Evolutionary conservation across 495 filamentous ascomycete species (phyloP).

Genomic region (Talaromyces ruber): DNA sequence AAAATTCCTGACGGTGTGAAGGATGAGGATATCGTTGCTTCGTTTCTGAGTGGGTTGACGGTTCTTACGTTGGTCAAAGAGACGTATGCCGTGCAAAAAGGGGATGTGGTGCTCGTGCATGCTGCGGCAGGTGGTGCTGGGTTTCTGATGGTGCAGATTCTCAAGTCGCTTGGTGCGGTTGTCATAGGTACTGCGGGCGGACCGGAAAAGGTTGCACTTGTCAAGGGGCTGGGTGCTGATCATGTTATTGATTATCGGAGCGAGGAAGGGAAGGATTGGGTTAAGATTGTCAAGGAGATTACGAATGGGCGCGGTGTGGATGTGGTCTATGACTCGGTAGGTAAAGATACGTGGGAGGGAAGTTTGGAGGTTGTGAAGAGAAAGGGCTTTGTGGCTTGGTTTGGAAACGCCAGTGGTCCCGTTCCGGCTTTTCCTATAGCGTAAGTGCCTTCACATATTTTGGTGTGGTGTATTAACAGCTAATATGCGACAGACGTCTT

Average conservation of each 20-base stretch:
- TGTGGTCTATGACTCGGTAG: constrained; percentile 86
- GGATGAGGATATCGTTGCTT: constrained; percentile 56
- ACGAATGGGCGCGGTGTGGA: constrained; percentile 63
- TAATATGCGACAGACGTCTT: constrained; percentile 33
- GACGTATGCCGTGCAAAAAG: constrained; percentile 60
- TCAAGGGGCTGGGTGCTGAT: constrained; percentile 59
- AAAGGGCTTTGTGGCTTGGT: constrained; percentile 78
- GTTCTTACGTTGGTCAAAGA: constrained; percentile 78
- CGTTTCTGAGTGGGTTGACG: constrained; percentile 76
- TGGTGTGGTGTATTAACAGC: neutral
- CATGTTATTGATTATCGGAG: constrained; percentile 63
- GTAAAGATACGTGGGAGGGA: constrained; percentile 77
- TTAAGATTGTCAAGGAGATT: constrained; percentile 56
- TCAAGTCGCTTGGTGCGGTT: constrained; percentile 63
- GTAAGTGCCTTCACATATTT: constrained; percentile 23
- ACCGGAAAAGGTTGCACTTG: constrained; percentile 61
- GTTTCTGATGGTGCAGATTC: constrained; percentile 65
- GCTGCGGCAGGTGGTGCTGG: constrained; percentile 90
- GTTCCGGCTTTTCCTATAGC: constrained; percentile 67
- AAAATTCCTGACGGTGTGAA: constrained; percentile 57
- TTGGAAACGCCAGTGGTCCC: constrained; percentile 82
- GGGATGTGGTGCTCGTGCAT: constrained; percentile 81
- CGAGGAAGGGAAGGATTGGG: constrained; percentile 59
- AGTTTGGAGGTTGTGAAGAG: constrained; percentile 68
- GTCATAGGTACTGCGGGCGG: constrained; percentile 80